Evolutionary conservation across 202 grass and related monocot genomes (phyloP), one percentile per base, ranked within the genome.

Genomic region (Elaeis oleifera): DNA sequence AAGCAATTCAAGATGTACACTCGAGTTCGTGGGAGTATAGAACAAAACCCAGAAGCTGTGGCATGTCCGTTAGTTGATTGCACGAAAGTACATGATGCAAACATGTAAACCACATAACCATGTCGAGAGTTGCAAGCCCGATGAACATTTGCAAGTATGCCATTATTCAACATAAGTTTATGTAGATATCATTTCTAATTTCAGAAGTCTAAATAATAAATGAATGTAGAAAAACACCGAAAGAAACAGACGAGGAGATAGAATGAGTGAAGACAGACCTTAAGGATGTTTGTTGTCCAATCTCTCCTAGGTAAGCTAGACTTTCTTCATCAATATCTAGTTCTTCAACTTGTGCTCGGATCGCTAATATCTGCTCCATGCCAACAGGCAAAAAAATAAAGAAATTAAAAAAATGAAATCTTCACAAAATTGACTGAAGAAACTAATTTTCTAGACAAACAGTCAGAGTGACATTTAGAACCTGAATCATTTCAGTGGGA

Each of bases 261-360:
- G 49, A 58, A 13, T n/a, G 61, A 6, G 28, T 6, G 68, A 49
- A 64, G 24, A 6, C 16, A 49, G 71, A 99, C 94, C 95, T 89
- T 71, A 99, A 89, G 68, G 94, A 94, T 72, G 85, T 77, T 53
- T 74, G 88, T 32, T 89, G 88, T 62, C 88, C 94, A 50, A 89
- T 91, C 61, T 99, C 94, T 66, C 94, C 88, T 62, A 99, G 49
- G 80, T 67, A 99, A 71, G 88, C 88, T 67, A 99, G 83, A 70
- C 94, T 99, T 72, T 94, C 88, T 75, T 94, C 94, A 49, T 99
- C 88, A 51, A 99, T 87, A 44, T 89, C 88, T 71, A 84, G 77
- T 84, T 89, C 94, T 79, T 99, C 94, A 6, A 99, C 82, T 79
- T 99, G 94, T 67, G 85, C 94, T 76, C 85, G 79, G 66, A 99